Conservation (phyloP, 345 rosid species). For the Gossypium herbaceum region DNA sequence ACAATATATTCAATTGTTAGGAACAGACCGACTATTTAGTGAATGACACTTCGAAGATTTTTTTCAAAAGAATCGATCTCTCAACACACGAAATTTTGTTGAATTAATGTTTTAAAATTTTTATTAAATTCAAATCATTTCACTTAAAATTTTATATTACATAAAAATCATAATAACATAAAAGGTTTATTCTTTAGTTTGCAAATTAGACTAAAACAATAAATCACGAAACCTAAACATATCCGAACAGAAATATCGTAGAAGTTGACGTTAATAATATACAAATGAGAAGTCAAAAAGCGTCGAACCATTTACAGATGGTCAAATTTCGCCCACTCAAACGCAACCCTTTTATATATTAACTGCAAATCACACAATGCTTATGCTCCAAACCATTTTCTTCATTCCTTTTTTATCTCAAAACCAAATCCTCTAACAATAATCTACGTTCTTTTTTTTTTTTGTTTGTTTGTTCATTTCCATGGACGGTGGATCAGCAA, state of each 20-base stretch:
- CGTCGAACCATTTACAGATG: not conserved
- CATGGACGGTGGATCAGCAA: constrained; percentile 2
- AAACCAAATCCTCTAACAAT: not conserved
- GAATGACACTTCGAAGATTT: too few relatives aligned
- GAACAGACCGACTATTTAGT: accelerated
- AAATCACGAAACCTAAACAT: too few relatives aligned
- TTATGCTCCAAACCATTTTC: not conserved
- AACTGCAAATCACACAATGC: not conserved
- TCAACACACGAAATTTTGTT: too few relatives aligned
- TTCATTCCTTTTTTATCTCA: not conserved
- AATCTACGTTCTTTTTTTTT: not conserved
- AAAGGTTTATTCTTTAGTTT: too few relatives aligned
- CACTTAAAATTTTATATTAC: too few relatives aligned
- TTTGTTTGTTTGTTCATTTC: not conserved
- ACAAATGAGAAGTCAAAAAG: not conserved
- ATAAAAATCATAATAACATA: too few relatives aligned
- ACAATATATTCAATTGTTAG: too few relatives aligned
- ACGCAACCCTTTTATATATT: not conserved
- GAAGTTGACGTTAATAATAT: not conserved
- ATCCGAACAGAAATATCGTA: not conserved
- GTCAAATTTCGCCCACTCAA: not conserved
- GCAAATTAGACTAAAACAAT: too few relatives aligned
- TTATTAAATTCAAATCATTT: too few relatives aligned
- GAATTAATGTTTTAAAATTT: too few relatives aligned
- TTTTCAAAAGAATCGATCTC: too few relatives aligned